Evolutionary conservation across 2,329 filamentous ascomycete species (phyloP).

Genomic region (Arthroderma sp.): DNA sequence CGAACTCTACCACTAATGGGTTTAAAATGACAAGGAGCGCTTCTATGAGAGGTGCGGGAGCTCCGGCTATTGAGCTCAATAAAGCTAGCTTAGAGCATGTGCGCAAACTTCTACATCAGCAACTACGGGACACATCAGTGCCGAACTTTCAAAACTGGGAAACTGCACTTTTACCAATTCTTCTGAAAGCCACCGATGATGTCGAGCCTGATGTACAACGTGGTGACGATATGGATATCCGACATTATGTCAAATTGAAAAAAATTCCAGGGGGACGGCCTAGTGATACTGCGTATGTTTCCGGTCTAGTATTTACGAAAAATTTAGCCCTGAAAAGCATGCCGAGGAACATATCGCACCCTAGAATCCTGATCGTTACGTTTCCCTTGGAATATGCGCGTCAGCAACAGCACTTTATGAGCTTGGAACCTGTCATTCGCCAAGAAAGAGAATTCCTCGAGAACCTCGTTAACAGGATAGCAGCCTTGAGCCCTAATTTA

Average conservation of each 20-base stretch:
- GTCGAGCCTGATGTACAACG: conserved; percentile 83
- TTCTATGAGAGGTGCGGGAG: conserved; percentile 63
- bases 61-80: conserved; percentile 72
- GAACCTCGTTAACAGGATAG: conserved; percentile 84
- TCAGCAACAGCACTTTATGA: conserved; percentile 94
- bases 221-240: conserved; percentile 91
- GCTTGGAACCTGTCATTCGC: conserved; percentile 86
- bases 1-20: conserved; percentile 27
- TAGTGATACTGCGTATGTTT: conserved; percentile 89
- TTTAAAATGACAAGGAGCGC: conserved; percentile 61
- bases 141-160: conserved; percentile 70
- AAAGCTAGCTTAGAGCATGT: conserved; percentile 80
- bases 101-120: conserved; percentile 67
- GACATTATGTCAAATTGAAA: conserved; percentile 95
- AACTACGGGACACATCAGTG: conserved; percentile 65
- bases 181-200: conserved; percentile 83
- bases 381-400: conserved; percentile 94
- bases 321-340: conserved; percentile 95
- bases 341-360: conserved; percentile 71
- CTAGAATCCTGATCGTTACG: conserved; percentile 81
- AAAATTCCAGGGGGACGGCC: conserved; percentile 86
- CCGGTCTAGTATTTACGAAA: conserved; percentile 93
- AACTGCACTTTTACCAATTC: conserved; percentile 75
- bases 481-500: conserved; percentile 70
- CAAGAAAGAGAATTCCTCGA: conserved; percentile 90